Conservation (phyloP, 2,329 filamentous ascomycete genomes). For the Calonectria pteridis region DNA sequence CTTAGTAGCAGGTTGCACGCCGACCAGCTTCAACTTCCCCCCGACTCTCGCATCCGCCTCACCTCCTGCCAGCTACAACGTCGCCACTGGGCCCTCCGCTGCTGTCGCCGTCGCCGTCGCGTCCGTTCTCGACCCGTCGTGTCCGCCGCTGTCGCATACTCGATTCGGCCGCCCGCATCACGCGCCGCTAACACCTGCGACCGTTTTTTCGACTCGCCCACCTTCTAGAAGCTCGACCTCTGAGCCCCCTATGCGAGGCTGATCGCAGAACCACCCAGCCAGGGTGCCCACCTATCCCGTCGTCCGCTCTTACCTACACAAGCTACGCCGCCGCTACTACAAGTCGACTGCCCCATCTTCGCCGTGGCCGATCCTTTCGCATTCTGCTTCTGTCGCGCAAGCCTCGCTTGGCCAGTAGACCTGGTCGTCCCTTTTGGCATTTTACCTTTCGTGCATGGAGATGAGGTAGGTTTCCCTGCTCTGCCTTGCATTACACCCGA, state of each 20-base stretch:
- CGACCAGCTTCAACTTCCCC: conserved; percentile 11
- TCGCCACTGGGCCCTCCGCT: conserved; percentile 7
- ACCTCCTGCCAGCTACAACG: conserved; percentile 7
- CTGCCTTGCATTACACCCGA: conserved; percentile 25
- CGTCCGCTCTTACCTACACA: conserved; percentile 16
- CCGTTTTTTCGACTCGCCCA: conserved; percentile 27
- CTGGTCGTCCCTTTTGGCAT: conserved; percentile 18
- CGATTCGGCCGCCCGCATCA: conserved; percentile 21
- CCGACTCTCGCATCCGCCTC: conserved; percentile 20
- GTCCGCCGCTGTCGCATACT: conserved; percentile 15
- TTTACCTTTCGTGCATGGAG: conserved; percentile 12
- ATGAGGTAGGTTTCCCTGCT: conserved; percentile 30
- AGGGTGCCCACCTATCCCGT: conserved; percentile 41
- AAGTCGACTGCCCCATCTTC: conserved; percentile 17
- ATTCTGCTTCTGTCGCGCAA: conserved; percentile 2
- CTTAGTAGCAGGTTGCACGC: conserved; percentile 17
- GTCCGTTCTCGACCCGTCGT: neutral
- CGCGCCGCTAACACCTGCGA: conserved; percentile 25
- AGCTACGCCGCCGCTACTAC: conserved; percentile 16
- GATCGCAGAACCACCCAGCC: conserved; percentile 42
- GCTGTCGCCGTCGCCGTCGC: conserved; percentile 14
- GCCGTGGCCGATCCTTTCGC: conserved; percentile 19
- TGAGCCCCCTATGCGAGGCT: conserved; percentile 46
- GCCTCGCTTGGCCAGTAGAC: conserved; percentile 13
- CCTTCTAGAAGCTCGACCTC: conserved; percentile 44